A percentile compares a stretch with the other conserved stretches of the same genome.
Conservation (phyloP, 1,139 yeast species). For the Pneumocystis jirovecii region DNA sequence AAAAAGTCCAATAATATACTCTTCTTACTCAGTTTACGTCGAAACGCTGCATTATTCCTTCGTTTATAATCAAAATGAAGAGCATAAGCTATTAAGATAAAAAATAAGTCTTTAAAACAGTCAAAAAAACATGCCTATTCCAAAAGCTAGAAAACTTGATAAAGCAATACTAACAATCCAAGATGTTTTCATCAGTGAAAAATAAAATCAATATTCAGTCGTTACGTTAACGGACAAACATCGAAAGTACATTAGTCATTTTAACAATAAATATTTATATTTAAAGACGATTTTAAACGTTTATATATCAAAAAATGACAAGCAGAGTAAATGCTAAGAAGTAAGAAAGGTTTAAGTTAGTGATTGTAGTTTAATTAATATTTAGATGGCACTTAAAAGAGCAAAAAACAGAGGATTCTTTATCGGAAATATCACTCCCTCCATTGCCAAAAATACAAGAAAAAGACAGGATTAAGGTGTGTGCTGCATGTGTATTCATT, state of each 20-base stretch:
- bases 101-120: constrained; percentile 3
- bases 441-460: neutral
- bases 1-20: neutral
- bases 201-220: neutral
- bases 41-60: constrained; percentile 67
- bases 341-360: neutral
- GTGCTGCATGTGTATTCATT: neutral
- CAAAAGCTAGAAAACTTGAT: neutral
- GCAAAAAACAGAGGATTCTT: neutral
- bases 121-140: constrained; percentile 1
- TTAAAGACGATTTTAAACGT: too few species aligned
- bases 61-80: constrained; percentile 83
- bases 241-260: neutral
- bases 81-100: constrained; percentile 49
- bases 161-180: neutral
- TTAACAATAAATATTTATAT: too few species aligned
- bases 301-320: neutral
- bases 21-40: constrained; percentile 25
- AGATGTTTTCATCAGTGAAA: neutral
- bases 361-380: neutral
- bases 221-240: neutral
- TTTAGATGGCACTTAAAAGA: neutral
- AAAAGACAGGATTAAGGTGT: neutral
- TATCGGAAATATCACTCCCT: neutral
- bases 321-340: neutral